Percentiles rank a stretch among this genome's conserved stretches.
Conservation (phyloP, 495 filamentous ascomycete species). For the Thermochaetoides thermophila region DNA sequence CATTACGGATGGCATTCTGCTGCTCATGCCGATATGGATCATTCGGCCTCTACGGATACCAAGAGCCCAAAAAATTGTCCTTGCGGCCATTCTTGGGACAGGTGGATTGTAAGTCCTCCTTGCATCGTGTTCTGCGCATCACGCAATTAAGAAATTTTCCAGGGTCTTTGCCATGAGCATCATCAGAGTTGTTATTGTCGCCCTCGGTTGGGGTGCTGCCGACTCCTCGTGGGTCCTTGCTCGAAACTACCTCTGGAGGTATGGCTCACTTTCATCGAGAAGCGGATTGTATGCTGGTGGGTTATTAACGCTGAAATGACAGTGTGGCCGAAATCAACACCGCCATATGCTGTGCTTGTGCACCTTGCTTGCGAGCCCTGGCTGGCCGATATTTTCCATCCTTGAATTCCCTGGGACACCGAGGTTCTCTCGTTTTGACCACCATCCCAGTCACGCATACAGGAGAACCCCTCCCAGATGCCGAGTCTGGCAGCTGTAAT, state of each 20-base stretch:
- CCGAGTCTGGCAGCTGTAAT: too few species aligned
- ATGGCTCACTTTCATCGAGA: not conserved
- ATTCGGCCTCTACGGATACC: too few species aligned
- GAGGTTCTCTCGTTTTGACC: too few species aligned
- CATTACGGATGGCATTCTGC: conserved; percentile 7
- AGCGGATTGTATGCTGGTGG: too few species aligned
- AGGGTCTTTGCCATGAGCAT: conserved; percentile 14
- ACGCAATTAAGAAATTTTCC: not conserved
- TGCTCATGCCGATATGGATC: too few species aligned
- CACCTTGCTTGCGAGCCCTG: conserved; percentile 11
- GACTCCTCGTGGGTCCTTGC: conserved; percentile 8
- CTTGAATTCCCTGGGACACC: too few species aligned
- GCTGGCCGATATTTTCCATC: conserved; percentile 5
- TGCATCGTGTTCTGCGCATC: not conserved
- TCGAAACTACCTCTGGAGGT: conserved; percentile 12
- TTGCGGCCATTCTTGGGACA: conserved; percentile 9
- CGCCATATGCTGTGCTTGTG: conserved; percentile 13
- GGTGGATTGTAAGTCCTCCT: conserved; percentile 11
- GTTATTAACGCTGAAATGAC: too few species aligned
- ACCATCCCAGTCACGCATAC: too few species aligned
- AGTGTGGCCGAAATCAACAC: conserved; percentile 12
- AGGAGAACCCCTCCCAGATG: too few species aligned
- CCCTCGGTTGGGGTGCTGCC: not conserved
- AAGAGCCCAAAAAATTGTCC: conserved; percentile 6
- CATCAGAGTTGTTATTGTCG: conserved; percentile 3